Conservation (phyloP, 495 filamentous ascomycete genomes). For the Penicillium lividum region DNA sequence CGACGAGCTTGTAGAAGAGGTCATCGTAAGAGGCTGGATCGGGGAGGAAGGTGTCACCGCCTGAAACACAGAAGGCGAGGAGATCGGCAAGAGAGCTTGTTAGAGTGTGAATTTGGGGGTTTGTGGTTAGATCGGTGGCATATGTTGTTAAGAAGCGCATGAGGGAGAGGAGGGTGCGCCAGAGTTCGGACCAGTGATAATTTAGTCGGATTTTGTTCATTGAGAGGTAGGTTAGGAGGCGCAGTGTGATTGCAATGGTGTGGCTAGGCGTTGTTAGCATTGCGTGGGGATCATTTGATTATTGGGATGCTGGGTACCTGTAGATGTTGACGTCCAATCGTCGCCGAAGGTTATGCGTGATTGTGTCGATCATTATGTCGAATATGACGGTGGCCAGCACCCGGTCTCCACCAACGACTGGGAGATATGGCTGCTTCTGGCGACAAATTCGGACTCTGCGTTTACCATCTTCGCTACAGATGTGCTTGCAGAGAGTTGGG, state of each 20-base stretch:
- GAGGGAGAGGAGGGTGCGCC: conserved; percentile 84
- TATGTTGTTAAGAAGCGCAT: conserved; percentile 91
- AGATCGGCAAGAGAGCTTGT: conserved; percentile 67
- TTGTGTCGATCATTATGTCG: conserved; percentile 83
- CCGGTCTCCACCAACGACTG: conserved; percentile 68
- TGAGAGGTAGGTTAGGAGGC: conserved; percentile 79
- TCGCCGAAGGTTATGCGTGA: conserved; percentile 90
- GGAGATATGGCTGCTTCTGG: conserved; percentile 87
- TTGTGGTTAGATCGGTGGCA: conserved; percentile 65
- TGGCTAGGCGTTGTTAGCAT: conserved; percentile 31
- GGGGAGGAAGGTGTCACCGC: conserved; percentile 91
- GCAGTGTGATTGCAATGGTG: conserved; percentile 72
- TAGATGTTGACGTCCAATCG: conserved; percentile 85
- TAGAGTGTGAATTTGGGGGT: conserved; percentile 58
- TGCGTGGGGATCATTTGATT: not conserved
- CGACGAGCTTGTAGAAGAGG: conserved; percentile 96
- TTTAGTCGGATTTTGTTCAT: conserved; percentile 71
- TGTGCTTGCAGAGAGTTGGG: conserved; percentile 74
- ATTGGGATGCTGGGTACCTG: conserved; percentile 34
- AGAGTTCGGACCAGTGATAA: conserved; percentile 97
- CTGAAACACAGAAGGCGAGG: conserved; percentile 82
- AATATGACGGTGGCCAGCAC: conserved; percentile 72
- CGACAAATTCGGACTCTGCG: conserved; percentile 80
- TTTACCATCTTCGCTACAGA: conserved; percentile 80
- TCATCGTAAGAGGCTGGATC: conserved; percentile 89